Base-by-base conservation (phyloP, 2,329 filamentous ascomycete genomes). In the Epichloe sylvatica region DNA sequence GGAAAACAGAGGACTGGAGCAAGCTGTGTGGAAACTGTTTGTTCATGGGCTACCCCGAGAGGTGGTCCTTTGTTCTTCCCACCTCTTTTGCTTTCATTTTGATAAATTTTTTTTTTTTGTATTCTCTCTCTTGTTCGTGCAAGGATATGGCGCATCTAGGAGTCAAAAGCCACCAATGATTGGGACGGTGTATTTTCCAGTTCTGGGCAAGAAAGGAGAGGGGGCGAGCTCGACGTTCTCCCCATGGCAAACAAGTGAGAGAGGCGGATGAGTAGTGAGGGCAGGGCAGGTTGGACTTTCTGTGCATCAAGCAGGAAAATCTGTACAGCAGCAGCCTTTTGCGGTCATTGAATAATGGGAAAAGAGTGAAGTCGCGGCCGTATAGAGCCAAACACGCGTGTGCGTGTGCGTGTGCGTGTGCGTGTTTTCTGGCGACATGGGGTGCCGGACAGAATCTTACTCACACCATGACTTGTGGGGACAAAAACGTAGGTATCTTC, bases 111-210 rank as follows among this genome's bases (percentile, higher is more conserved):
- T 17, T 17, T 17, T 17, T 49, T 6, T 44, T 37, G 4, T 38
- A 7, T 2, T 45, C 35, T 23, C 36, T 48, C n/a, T 36, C 30
- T 35, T 34, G 19, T 34, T 37, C 36, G 17, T n/a, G 15, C 19
- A 39, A 12, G 46, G 38, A 48, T 34, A 42, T 13, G 49, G 49
- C 49, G 45, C 40, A 50, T 47, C 23, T 23, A 39, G 49, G 38
- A 50, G 40, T 44, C 17, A 38, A 39, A 46, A 47, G 44, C 39
- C 39, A 38, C 30, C 36, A 7, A 11, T 37, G 13, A 38, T 41
- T 40, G 23, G 8, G 42, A 17, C 21, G 33, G 38, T 48, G 12
- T 48, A 35, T 15, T 42, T 48, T 43, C 5, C 33, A 17, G 3
- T 12, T 45, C 21, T 49, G 35, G 23, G 48, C 36, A 42, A 34